Percentiles rank a stretch among this genome's conserved stretches.
Evolutionary conservation across 2,329 filamentous ascomycete genomes (phyloP).

Genomic region (Clarireedia monteithiana): DNA sequence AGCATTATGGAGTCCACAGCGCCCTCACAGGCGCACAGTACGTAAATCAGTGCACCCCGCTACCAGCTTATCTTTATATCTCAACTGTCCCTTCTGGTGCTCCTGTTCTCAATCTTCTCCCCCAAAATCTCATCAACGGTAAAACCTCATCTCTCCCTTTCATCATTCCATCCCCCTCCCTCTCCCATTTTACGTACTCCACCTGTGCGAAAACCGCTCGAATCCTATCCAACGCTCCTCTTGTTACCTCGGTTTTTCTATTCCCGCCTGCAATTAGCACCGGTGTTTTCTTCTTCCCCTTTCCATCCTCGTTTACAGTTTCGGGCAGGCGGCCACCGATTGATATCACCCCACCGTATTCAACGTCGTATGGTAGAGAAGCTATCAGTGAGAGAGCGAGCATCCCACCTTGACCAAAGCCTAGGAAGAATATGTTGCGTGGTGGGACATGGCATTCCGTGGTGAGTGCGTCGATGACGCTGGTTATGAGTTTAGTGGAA

Average conservation of each 20-base stretch:
- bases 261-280: conserved; percentile 53
- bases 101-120: conserved; percentile 51
- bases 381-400: conserved; percentile 37
- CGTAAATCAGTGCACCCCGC: too few relatives aligned
- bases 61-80: conserved; percentile 23
- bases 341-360: conserved; percentile 52
- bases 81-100: conserved; percentile 46
- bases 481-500: conserved; percentile 34
- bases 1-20: too few relatives aligned
- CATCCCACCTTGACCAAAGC: conserved; percentile 52
- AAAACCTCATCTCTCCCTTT: conserved; percentile 74
- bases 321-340: conserved; percentile 52
- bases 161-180: conserved; percentile 75
- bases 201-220: conserved; percentile 60
- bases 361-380: conserved; percentile 19
- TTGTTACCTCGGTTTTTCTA: conserved; percentile 47
- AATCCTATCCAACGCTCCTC: conserved; percentile 54
- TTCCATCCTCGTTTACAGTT: conserved; percentile 32
- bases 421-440: conserved; percentile 45
- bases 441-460: conserved; percentile 40
- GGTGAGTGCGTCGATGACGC: conserved; percentile 38
- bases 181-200: conserved; percentile 60
- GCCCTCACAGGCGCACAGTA: too few relatives aligned
- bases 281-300: conserved; percentile 52
- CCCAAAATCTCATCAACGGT: conserved; percentile 81